Conservation (phyloP, 2,329 filamentous ascomycete species). For the Microcyclospora tardicrescens region DNA sequence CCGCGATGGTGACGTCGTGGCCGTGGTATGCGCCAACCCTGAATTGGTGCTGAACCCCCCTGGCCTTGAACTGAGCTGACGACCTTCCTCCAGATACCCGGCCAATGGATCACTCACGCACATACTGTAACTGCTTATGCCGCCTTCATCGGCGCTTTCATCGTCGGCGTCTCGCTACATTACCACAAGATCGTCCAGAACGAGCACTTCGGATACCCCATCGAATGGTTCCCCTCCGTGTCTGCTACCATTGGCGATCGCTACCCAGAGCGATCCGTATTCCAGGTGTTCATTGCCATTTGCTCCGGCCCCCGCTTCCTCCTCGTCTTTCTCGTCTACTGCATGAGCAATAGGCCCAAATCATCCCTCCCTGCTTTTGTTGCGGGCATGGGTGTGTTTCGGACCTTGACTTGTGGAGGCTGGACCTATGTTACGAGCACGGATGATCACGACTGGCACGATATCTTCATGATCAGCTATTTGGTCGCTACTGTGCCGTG, state of each 20-base stretch:
- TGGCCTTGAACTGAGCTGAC: conserved; percentile 5
- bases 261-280: conserved; percentile 91
- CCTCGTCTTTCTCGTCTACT: conserved; percentile 82
- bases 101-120: conserved; percentile 77
- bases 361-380: conserved; percentile 71
- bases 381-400: conserved; percentile 65
- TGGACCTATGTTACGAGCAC: conserved; percentile 99
- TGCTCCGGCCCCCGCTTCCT: conserved; percentile 90
- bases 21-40: conserved; percentile 35
- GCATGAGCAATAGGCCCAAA: conserved; percentile 61
- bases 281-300: conserved; percentile 93
- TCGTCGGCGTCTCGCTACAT: conserved; percentile 67
- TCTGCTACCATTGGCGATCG: conserved; percentile 85
- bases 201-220: conserved; percentile 54
- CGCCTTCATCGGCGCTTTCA: conserved; percentile 75
- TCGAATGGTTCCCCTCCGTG: conserved; percentile 29
- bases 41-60: conserved; percentile 1
- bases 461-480: conserved; percentile 99
- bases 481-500: conserved; percentile 87
- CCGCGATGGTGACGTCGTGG: conserved; percentile 50
- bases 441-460: conserved; percentile 96
- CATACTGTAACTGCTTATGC: conserved; percentile 76
- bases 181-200: conserved; percentile 97
- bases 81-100: conserved; percentile 45
- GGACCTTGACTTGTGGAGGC: conserved; percentile 86